A percentile compares a stretch with the other conserved stretches of the same genome.
Conservation (phyloP, 2,329 filamentous ascomycete species). For the Ophiostoma sp. region DNA sequence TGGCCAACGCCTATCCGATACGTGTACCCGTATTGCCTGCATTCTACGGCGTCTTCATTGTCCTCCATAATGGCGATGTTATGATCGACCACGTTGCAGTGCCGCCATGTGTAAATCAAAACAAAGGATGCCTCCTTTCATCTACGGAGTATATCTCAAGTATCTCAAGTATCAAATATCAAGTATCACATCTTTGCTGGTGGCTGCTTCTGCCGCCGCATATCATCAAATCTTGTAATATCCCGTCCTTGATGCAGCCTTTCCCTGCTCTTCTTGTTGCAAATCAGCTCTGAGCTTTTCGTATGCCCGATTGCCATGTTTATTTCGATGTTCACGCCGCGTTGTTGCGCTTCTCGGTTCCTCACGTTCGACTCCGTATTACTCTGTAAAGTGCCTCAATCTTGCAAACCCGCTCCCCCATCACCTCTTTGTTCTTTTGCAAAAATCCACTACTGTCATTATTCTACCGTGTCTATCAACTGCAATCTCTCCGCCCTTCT, state of each 20-base stretch:
- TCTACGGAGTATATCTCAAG: background rate
- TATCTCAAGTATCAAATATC: too few species aligned
- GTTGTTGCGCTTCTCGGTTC: background rate
- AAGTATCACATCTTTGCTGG: background rate
- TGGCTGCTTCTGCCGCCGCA: background rate
- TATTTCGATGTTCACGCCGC: background rate
- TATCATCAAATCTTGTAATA: background rate
- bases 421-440: background rate
- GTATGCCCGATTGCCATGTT: background rate
- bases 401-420: background rate
- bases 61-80: background rate
- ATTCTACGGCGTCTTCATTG: too few species aligned
- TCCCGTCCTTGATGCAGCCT: background rate
- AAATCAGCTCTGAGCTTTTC: background rate
- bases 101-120: constrained; percentile 1
- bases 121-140: constrained; percentile 1
- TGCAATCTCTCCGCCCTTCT: constrained; percentile 11
- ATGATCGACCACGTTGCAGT: constrained; percentile 6
- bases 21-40: background rate
- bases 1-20: background rate
- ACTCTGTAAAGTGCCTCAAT: background rate
- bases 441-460: background rate
- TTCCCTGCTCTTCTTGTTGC: constrained; percentile 7
- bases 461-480: background rate
- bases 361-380: background rate